Percentiles rank a stretch among this genome's conserved stretches.
Evolutionary conservation across 768 basidiomycete genomes (phyloP).

Genomic region (Leccinum obscurum): DNA sequence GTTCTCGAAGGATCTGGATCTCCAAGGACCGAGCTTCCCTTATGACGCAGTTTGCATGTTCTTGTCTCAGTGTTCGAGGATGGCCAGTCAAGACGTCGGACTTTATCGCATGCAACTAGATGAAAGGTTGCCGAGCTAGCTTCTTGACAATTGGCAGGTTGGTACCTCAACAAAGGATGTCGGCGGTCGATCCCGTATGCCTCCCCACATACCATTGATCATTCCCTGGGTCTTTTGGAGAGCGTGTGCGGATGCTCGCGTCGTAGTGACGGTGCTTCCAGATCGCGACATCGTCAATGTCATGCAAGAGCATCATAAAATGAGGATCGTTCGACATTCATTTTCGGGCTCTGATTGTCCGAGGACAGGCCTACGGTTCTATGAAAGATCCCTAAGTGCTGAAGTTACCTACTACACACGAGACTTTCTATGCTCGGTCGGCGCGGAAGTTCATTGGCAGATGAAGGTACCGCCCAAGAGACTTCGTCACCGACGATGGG

Average conservation of each 20-base stretch:
- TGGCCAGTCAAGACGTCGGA: constrained; percentile 79
- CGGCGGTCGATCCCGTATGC: constrained; percentile 42
- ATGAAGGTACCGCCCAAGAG: not conserved
- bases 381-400: too few relatives aligned
- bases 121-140: constrained; percentile 82
- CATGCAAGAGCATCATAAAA: constrained; percentile 57
- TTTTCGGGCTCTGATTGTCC: too few relatives aligned
- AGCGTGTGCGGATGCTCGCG: constrained; percentile 58
- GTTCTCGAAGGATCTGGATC: constrained; percentile 77
- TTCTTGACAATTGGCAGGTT: constrained; percentile 68
- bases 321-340: constrained; percentile 56
- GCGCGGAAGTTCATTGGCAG: constrained; percentile 6
- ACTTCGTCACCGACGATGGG: constrained; percentile 8
- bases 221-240: constrained; percentile 64
- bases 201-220: constrained; percentile 51
- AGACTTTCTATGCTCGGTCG: constrained; percentile 47
- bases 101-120: constrained; percentile 87
- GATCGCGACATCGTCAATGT: constrained; percentile 64
- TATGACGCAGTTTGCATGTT: constrained; percentile 90
- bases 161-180: constrained; percentile 40
- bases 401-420: constrained; percentile 60
- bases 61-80: constrained; percentile 61
- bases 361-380: too few relatives aligned
- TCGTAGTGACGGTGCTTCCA: constrained; percentile 55
- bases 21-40: constrained; percentile 85